Evolutionary conservation across 768 basidiomycete species (phyloP), one percentile per base, ranked within the genome.

Genomic region (Leucocoprinus birnbaumii): DNA sequence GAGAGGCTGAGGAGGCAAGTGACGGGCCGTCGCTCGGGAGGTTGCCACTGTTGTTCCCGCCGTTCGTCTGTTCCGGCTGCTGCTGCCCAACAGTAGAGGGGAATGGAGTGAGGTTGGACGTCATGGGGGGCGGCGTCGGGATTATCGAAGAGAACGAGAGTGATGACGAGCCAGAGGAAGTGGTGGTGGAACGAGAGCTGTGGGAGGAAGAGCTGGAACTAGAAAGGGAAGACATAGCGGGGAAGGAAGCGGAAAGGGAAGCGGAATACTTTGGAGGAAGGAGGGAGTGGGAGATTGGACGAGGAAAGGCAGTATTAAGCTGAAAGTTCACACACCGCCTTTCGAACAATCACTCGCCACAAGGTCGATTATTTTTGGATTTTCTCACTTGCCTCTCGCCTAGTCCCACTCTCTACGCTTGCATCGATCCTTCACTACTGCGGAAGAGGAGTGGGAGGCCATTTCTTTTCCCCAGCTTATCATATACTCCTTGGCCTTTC

Each of bases 1-100:
- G 58, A 3, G 67, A 66, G 14, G 71, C 68, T 24, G 65, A 66
- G 21, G 66, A 66, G 18, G 63, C 61, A 19, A 66, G 55, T 14
- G 60, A 52, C 14, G 49, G 49, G 41, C 40, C 51, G 25, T 48
- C 38, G 21, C 21, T 22, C n/a, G n/a, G n/a, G n/a, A n/a, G n/a
- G 34, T 21, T 21, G 18, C 34, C 38, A 14, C 46, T 56, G 21
- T 49, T 51, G 48, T 35, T 41, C 26, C 26, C 38, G 21, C 44
- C 21, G 24, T 45, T n/a, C n/a, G n/a, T n/a, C 47, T 11, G 13
- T 1, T 44, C 3, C 6, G 26, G 51, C 3, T 16, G 61, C 6
- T 19, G 19, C 35, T 19, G 49, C 16, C 22, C 35, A n/a, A n/a
- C n/a, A n/a, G n/a, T n/a, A n/a, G n/a, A n/a, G n/a, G n/a, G 49